These are phyloP conservation scores for Cardiospermum halicacabum DNA, from an alignment of 345 rosid species.

Conservation along the genomic window DNA sequence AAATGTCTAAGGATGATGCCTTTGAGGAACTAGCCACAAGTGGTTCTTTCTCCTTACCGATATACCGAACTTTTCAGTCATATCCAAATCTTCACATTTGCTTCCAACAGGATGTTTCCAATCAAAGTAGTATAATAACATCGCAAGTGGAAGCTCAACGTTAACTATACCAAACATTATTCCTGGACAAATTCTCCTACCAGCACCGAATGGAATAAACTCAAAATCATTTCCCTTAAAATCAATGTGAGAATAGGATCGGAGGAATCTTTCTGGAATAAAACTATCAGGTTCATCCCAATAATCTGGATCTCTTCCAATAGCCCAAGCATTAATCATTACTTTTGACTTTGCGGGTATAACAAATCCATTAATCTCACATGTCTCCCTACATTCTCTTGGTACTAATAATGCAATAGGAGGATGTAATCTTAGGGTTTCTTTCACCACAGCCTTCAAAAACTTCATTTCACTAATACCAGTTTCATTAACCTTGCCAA, in stretches of 20 bases:
- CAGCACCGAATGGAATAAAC: too few species aligned
- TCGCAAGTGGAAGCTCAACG: too few species aligned
- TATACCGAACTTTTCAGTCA: constrained; percentile 34
- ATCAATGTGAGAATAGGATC: constrained; percentile 11
- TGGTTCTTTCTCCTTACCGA: constrained; percentile 19
- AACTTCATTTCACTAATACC: background rate
- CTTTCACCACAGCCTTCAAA: background rate
- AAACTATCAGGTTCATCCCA: constrained; percentile 32
- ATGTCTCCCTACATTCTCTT: background rate
- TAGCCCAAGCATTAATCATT: background rate
- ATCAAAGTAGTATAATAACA: too few species aligned
- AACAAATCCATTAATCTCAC: background rate
- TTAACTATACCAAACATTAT: too few species aligned
- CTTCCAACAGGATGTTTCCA: constrained; percentile 31
- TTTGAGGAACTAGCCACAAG: constrained; percentile 10
- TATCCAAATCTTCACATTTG: constrained; percentile 28
- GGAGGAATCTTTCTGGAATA: constrained; percentile 24
- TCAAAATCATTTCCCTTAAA: too few species aligned
- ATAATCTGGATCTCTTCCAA: background rate
- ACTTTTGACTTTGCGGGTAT: background rate
- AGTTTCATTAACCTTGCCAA: constrained; percentile 6
- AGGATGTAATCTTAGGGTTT: background rate
- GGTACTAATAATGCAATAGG: background rate
- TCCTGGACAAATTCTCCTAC: too few species aligned
- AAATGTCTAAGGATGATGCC: background rate